Percentiles rank a stretch among this genome's conserved stretches.
phyloP scores from a whole-genome alignment of 208 protist genomes.

The Leishmania guyanensis region DNA sequence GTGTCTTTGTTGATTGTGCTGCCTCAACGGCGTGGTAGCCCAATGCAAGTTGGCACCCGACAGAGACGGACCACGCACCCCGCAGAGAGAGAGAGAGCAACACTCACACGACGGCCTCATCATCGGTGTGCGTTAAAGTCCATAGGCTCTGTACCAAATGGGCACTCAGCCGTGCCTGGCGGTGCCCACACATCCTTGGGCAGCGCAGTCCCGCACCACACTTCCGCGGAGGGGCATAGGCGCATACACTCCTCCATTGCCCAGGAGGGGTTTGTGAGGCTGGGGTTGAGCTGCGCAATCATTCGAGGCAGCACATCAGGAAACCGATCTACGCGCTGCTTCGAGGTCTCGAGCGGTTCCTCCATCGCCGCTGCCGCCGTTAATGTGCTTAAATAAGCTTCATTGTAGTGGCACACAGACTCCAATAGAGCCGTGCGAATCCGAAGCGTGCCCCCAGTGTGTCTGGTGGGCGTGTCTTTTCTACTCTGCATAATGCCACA shows the following conservation, averaged over 20 bases:
- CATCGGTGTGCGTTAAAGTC: slow-evolving; percentile 39
- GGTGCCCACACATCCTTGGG: slow-evolving; percentile 63
- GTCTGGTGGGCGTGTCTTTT: background rate
- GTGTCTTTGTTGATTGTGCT: background rate
- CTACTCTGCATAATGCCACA: background rate
- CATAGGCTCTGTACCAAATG: slow-evolving; percentile 54
- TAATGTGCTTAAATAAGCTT: background rate
- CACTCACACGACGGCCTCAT: background rate
- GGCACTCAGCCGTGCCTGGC: slow-evolving; percentile 63
- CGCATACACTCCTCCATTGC: slow-evolving; percentile 85
- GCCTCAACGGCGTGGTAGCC: background rate
- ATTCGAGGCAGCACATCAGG: slow-evolving; percentile 14
- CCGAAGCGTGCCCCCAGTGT: slow-evolving; percentile 3
- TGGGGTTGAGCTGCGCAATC: slow-evolving; percentile 11
- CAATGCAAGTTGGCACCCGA: background rate
- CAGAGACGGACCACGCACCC: background rate
- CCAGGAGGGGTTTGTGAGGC: slow-evolving; percentile 63
- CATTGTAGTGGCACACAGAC: slow-evolving; percentile 13
- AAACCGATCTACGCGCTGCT: slow-evolving; percentile 1
- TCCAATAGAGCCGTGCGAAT: slow-evolving; percentile 20
- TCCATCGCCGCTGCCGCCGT: background rate
- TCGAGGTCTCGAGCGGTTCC: background rate
- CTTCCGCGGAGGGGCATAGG: slow-evolving; percentile 35
- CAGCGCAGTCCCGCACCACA: slow-evolving; percentile 64
- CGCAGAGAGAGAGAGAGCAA: background rate